Evolutionary conservation across 306 rosid genomes (phyloP).

Genomic region (Medicago arabica): DNA sequence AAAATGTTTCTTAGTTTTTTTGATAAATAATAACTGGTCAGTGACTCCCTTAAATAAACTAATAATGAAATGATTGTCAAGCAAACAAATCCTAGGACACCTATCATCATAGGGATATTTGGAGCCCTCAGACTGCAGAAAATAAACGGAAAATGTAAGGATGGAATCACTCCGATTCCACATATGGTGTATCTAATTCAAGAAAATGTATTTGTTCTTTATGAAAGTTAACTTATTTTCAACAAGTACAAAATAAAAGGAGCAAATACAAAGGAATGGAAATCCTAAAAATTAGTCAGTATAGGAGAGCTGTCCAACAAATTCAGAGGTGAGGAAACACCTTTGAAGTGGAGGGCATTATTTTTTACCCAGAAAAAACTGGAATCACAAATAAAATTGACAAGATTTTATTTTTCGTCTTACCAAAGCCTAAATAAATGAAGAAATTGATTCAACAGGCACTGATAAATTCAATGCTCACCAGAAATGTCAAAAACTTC

Average conservation of each 20-base stretch:
- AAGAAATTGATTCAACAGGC: neutral
- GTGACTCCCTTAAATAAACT: slow-evolving; percentile 25
- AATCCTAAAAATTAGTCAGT: neutral
- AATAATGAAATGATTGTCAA: slow-evolving; percentile 4
- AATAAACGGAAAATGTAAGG: neutral
- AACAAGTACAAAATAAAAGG: neutral
- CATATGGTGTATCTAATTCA: neutral
- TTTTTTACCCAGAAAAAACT: neutral
- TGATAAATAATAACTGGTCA: slow-evolving; percentile 28
- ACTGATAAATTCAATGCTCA: neutral
- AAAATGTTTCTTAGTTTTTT: slow-evolving; percentile 29
- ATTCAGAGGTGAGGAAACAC: neutral
- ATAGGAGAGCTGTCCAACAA: neutral
- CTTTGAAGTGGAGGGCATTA: neutral
- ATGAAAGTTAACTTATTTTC: neutral
- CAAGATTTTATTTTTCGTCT: neutral
- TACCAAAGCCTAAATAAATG: too few relatives aligned
- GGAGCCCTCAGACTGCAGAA: slow-evolving; percentile 5
- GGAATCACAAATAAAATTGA: neutral
- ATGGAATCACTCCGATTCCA: slow-evolving; percentile 1
- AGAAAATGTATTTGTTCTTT: neutral
- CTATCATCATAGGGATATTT: neutral
- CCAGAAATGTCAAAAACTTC: neutral
- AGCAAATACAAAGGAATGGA: neutral
- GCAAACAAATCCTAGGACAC: slow-evolving; percentile 18